Evolutionary conservation across 768 basidiomycete species (phyloP).

Genomic region (Lactifluus subvellereus): DNA sequence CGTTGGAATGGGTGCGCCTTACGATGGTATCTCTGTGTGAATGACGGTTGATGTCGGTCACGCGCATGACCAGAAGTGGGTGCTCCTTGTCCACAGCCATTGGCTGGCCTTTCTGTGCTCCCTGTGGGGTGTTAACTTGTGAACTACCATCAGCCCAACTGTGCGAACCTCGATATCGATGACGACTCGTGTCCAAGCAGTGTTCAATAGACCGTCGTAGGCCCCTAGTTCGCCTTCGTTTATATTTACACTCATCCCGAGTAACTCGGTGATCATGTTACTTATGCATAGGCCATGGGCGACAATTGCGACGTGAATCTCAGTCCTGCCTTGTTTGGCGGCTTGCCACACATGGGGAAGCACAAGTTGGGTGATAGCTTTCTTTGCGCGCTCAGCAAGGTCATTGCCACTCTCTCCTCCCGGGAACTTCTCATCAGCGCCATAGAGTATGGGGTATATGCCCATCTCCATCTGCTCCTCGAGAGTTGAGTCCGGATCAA

Average conservation of each 20-base stretch:
- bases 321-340: conserved; percentile 34
- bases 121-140: conserved; percentile 27
- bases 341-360: conserved; percentile 49
- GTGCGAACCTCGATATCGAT: conserved; percentile 43
- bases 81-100: conserved; percentile 27
- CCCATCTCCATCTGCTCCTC: conserved; percentile 48
- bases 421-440: conserved; percentile 51
- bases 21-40: conserved; percentile 56
- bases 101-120: conserved; percentile 25
- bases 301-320: conserved; percentile 56
- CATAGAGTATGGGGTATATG: conserved; percentile 45
- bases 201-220: conserved; percentile 55
- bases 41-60: conserved; percentile 49
- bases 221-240: conserved; percentile 33
- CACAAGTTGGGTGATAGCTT: conserved; percentile 46
- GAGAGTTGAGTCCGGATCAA: conserved; percentile 23
- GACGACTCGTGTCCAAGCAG: conserved; percentile 58
- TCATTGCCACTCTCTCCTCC: conserved; percentile 70
- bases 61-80: conserved; percentile 38
- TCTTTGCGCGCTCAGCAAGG: conserved; percentile 48
- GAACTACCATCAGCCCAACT: background rate
- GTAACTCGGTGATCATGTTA: conserved; percentile 45
- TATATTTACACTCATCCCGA: conserved; percentile 38
- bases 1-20: conserved; percentile 27
- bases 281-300: conserved; percentile 71